phyloP scores from a whole-genome alignment of 2,329 filamentous ascomycete species.

The Fusarium luffae region DNA sequence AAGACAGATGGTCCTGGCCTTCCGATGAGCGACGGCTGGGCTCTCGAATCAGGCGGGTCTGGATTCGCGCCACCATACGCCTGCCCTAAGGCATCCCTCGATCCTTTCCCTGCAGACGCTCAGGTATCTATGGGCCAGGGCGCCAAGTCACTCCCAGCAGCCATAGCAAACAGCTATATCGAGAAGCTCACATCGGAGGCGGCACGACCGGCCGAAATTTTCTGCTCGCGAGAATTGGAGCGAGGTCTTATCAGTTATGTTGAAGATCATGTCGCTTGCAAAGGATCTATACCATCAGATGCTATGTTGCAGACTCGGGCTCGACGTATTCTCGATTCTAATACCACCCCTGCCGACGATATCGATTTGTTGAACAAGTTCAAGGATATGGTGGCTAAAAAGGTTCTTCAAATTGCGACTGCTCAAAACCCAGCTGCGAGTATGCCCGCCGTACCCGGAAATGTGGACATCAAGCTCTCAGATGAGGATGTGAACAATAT shows the following conservation, averaged over 20 bases:
- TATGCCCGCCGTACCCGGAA: conserved; percentile 40
- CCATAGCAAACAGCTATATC: conserved; percentile 61
- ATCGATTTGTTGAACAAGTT: conserved; percentile 64
- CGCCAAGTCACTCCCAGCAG: conserved; percentile 56
- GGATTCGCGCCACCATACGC: conserved; percentile 68
- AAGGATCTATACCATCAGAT: conserved; percentile 60
- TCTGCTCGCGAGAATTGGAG: conserved; percentile 70
- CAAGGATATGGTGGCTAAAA: conserved; percentile 57
- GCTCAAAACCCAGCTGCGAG: conserved; percentile 4
- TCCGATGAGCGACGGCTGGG: conserved; percentile 56
- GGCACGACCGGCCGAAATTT: conserved; percentile 61
- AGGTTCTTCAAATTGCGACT: conserved; percentile 37
- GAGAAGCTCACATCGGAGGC: conserved; percentile 57
- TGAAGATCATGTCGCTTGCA: conserved; percentile 51
- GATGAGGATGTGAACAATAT: conserved; percentile 55
- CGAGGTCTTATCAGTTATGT: conserved; percentile 63
- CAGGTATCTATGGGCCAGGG: conserved; percentile 51
- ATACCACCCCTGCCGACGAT: conserved; percentile 66
- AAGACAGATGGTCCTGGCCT: conserved; percentile 64
- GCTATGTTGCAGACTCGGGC: conserved; percentile 59
- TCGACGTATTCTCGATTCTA: conserved; percentile 58
- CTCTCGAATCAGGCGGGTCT: conserved; percentile 60
- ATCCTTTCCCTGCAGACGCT: conserved; percentile 50
- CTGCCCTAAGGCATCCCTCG: conserved; percentile 55
- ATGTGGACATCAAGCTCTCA: conserved; percentile 52